phyloP scores from a whole-genome alignment of 352 stramenopile species.

The Phytopythium delawarense region DNA sequence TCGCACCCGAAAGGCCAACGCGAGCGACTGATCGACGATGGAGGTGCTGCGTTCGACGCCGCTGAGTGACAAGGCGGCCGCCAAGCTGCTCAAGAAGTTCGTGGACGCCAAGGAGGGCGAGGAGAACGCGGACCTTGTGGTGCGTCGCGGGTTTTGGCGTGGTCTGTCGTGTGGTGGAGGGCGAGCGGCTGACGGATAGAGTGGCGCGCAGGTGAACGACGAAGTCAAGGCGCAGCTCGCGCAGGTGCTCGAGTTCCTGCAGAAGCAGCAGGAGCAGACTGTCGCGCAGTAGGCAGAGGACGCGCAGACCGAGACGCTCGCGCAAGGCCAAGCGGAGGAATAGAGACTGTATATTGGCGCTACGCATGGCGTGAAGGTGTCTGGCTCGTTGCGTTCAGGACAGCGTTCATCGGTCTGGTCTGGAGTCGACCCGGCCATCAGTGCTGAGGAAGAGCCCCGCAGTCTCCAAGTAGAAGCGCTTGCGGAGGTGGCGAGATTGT shows the following conservation, averaged over 20 bases:
- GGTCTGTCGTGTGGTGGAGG: background rate
- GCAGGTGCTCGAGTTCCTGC: slow-evolving; percentile 70
- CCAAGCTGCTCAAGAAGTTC: slow-evolving; percentile 79
- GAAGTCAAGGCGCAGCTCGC: slow-evolving; percentile 72
- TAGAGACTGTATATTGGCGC: slow-evolving; percentile 1
- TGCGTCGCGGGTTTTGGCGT: slow-evolving; percentile 15
- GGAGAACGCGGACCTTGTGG: slow-evolving; percentile 65
- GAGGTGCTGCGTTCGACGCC: slow-evolving; percentile 60
- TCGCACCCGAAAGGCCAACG: background rate
- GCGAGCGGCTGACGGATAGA: background rate
- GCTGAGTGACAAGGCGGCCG: slow-evolving; percentile 57
- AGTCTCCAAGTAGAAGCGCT: background rate
- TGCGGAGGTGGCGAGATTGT: background rate
- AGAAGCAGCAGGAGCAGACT: slow-evolving; percentile 27
- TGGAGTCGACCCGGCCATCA: background rate
- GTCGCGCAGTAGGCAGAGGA: background rate
- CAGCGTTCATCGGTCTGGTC: background rate
- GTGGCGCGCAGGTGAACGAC: slow-evolving; percentile 52
- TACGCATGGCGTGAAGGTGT: background rate
- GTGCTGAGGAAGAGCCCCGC: background rate
- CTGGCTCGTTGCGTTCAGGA: background rate
- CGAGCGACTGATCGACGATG: slow-evolving; percentile 23
- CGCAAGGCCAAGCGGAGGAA: background rate
- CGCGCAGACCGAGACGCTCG: background rate
- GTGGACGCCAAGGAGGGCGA: slow-evolving; percentile 59